Evolutionary conservation across 1,284 basidiomycete genomes (phyloP), one percentile per base, ranked within the genome.

Genomic region (Heliocybe sulcata): DNA sequence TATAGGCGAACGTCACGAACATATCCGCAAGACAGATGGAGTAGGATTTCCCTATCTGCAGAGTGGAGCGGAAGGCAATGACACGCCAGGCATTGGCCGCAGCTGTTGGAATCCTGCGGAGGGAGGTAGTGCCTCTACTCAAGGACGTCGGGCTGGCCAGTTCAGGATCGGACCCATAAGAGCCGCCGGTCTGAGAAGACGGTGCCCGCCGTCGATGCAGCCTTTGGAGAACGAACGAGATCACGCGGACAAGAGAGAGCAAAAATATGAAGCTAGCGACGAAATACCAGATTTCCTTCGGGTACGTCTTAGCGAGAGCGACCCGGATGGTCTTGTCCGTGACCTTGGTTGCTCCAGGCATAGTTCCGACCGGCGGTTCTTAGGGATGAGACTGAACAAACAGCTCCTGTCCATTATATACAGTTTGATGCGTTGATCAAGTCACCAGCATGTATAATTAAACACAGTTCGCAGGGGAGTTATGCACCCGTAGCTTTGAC

Each of bases 281-380:
- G 47, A 49, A 29, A 29, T 49, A 49, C 47, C 47, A 49, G 47
- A 49, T 49, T 49, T 49, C 47, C 27, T 49, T 49, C 6, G 47
- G 47, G 47, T 49, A 49, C 47, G 12, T 4, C 27, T 25, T 12
- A n/a, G 47, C 47, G 9, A 25, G 22, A 22, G 47, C 47, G 47
- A 25, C n/a, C 22, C 47, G 47, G 22, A 49, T 49, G 20, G 47
- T 49, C n/a, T n/a, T 49, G 47, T 49, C 47, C 12, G 47, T 49
- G 14, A 29, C 38, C 19, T 42, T 42, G 12, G 29, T 31, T 42
- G 38, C 38, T 42, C 38, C 38, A n/a, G 38, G 38, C 38, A 42
- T 42, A 20, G 38, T n/a, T 20, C 38, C 38, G 38, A 42, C 38
- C 38, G 38, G 38, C 38, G 38, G 38, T 20, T 42, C 38, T 42